A percentile compares a stretch with the other conserved stretches of the same genome.
phyloP scores from a whole-genome alignment of 192 early-diverging fungal species.

The Funneliformis mosseae region DNA sequence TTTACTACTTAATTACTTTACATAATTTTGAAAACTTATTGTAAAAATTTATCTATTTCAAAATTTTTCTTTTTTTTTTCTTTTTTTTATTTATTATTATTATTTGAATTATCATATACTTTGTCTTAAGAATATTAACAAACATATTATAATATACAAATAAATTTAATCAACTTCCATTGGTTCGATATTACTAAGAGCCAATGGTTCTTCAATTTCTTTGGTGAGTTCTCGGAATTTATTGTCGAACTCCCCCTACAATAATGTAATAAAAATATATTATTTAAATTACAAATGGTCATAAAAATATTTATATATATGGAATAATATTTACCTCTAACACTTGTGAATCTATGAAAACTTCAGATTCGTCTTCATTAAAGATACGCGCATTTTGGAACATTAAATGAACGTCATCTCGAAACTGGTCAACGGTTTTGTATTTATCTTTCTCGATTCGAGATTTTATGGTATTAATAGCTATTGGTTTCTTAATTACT shows the following conservation, averaged over 20 bases:
- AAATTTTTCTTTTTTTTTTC: no score
- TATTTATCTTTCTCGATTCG: slow-evolving; percentile 75
- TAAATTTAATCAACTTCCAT: neutral
- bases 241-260: neutral
- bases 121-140: no score
- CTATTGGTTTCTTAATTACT: slow-evolving; percentile 84
- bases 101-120: no score
- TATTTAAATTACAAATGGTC: neutral
- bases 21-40: no score
- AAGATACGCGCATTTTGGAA: slow-evolving; percentile 89
- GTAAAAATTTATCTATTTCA: no score
- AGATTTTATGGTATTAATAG: slow-evolving; percentile 82
- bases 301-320: neutral
- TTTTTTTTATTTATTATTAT: no score
- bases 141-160: neutral
- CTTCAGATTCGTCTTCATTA: slow-evolving; percentile 86
- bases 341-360: slow-evolving; percentile 81
- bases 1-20: no score
- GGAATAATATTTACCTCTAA: slow-evolving; percentile 47
- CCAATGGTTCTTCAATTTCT: neutral
- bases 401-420: slow-evolving; percentile 83
- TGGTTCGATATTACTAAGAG: neutral
- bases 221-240: neutral
- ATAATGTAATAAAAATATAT: neutral
- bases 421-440: slow-evolving; percentile 63